Evolutionary conservation across 2,329 filamentous ascomycete genomes (phyloP), one percentile per base, ranked within the genome.

Genomic region (Exutisphaerella laricina): DNA sequence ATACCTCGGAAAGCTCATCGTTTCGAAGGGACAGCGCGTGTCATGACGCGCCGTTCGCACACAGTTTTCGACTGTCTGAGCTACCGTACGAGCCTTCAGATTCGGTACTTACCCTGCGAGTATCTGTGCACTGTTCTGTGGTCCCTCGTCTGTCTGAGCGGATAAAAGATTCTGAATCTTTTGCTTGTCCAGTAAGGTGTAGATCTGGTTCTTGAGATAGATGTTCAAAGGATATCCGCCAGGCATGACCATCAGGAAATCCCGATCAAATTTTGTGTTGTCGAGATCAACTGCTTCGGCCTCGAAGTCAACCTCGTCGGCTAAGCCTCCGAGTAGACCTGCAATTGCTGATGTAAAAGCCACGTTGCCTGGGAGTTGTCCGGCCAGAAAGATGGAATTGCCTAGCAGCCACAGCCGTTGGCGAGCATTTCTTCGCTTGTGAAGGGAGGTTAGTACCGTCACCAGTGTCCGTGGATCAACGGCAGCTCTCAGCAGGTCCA

Each of bases 171-270:
- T 61, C 0, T 82, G 78, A 41, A 95, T 85, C 28, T 84, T 85
- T 31, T 81, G 75, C 60, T 86, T 79, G 49, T 88, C 82, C 22
- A 94, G 79, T 5, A 95, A 68, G 7, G 82, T 84, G 12, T 76
- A 65, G 2, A 95, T 68, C 54, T 88, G 79, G 0, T 74, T 70
- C 34, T 75, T 74, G 9, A 94, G 65, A 57, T 88, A 73, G 6
- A 48, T 54, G 38, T 70, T 70, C 3, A 60, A 43, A 2, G 57
- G 58, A 6, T 58, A 46, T 7, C 55, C 54, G 10, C 47, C 49
- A 12, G 53, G 21, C 13, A 60, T 54, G 20, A 53, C 55, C 2
- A 51, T 84, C 0, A 64, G 70, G 55, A 49, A 74, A 65, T 12
- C 80, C 55, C 49, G 40, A 29, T 64, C 59, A n/a, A 64, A 56